Percentiles rank a stretch among this genome's conserved stretches.
These are phyloP conservation scores for Picea mariana DNA, from an alignment of 83 land plant species.

Conservation along the genomic window DNA sequence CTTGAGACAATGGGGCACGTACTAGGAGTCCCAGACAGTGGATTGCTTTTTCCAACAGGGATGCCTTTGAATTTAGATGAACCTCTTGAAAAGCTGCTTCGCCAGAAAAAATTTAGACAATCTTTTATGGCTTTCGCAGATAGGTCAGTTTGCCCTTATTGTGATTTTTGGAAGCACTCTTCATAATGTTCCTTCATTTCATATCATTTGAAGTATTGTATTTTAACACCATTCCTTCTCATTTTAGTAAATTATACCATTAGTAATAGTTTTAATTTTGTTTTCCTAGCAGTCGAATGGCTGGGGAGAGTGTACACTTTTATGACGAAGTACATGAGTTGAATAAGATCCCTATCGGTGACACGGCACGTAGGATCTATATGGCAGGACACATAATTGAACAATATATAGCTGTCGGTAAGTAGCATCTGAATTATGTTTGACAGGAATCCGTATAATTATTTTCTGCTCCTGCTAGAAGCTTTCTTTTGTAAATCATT, in stretches of 20 bases:
- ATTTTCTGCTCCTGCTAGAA: background rate
- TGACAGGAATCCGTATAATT: background rate
- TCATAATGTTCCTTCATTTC: background rate
- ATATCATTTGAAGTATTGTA: background rate
- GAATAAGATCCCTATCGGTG: constrained; percentile 34
- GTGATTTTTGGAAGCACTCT: background rate
- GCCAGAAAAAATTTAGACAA: constrained; percentile 47
- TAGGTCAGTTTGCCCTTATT: constrained; percentile 29
- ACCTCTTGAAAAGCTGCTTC: constrained; percentile 61
- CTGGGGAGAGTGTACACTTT: constrained; percentile 70
- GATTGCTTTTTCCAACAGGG: constrained; percentile 29
- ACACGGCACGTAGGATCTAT: constrained; percentile 55
- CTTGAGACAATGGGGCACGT: constrained; percentile 56
- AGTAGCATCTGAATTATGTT: background rate
- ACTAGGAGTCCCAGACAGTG: constrained; percentile 63
- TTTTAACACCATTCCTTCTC: constrained; percentile 4
- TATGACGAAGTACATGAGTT: constrained; percentile 58
- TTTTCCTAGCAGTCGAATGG: constrained; percentile 47
- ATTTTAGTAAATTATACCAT: background rate
- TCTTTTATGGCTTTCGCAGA: constrained; percentile 70
- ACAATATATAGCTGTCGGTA: constrained; percentile 52
- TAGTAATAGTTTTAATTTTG: background rate
- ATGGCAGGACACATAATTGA: constrained; percentile 66
- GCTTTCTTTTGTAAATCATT: background rate
- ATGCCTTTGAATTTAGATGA: constrained; percentile 27